Evolutionary conservation across 2,329 filamentous ascomycete species (phyloP), one percentile per base, ranked within the genome.

Genomic region (Hypoxylon sp.): DNA sequence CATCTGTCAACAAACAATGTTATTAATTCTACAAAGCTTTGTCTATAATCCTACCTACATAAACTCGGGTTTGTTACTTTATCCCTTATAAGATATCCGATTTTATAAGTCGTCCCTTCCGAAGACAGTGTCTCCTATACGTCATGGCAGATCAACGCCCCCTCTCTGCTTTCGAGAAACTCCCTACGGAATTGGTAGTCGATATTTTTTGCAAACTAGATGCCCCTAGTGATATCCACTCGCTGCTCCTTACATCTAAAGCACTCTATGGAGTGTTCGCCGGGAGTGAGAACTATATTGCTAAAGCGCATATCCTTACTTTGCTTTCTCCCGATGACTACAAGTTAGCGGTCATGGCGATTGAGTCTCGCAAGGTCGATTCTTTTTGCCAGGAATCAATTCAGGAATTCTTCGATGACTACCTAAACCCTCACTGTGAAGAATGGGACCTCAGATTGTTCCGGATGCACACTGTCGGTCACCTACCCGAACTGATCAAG

Each of bases 331-430:
- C 37, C 2, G 51, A 26, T 17, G 48, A 61, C 29, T 61, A 61
- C 50, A 54, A 61, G 48, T 24, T 61, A 17, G 59, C 24, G n/a
- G 48, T 54, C 14, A 61, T 54, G 59, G 59, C 48, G 8, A 47
- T 54, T 13, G 59, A 61, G 31, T 53, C 59, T 9, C 59, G 59
- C 19, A 24, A 35, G 11, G 59, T 61, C 13, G 11, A 61, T 17
- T 48, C 39, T 5, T n/a, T 26, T 2, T 39, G 54, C 17, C 5
- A 46, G 35, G 22, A 2, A 6, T 46, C 59, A 3, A 14, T 61
- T 5, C 1, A 24, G 48, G 10, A 11, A 5, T 61, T 61, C 50
- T 61, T 54, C 37, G 13, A 47, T 10, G 22, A 47, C 17, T 61
- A 53, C 37, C n/a, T 61, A 31, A 31, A 31, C 8, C 29, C 29